Evolutionary conservation across 2,329 filamentous ascomycete genomes (phyloP).

Genomic region (Pleoardoris graminearum): DNA sequence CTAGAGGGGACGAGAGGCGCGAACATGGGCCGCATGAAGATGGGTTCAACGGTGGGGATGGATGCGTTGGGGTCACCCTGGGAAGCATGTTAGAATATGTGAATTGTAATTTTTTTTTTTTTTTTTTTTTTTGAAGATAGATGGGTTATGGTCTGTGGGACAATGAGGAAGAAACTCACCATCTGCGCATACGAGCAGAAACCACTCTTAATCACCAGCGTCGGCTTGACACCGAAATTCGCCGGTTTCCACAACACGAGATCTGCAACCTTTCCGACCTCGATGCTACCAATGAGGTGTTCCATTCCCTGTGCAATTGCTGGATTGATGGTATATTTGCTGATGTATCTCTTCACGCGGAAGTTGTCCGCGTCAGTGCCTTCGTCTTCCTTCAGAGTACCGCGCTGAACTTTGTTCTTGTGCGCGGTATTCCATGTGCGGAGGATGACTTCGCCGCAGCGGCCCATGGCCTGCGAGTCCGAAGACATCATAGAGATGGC

Average conservation of each 20-base stretch:
- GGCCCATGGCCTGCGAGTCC: slow-evolving; percentile 95
- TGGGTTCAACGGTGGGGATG: slow-evolving; percentile 85
- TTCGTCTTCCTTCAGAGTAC: slow-evolving; percentile 73
- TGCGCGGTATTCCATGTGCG: slow-evolving; percentile 97
- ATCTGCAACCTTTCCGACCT: slow-evolving; percentile 88
- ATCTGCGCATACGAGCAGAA: slow-evolving; percentile 83
- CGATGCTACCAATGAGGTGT: slow-evolving; percentile 83
- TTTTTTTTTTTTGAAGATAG: no score
- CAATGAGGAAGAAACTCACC: slow-evolving; percentile 63
- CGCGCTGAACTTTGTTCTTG: slow-evolving; percentile 91
- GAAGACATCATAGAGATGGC: slow-evolving; percentile 98
- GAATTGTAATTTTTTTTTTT: no score
- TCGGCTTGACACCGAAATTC: slow-evolving; percentile 86
- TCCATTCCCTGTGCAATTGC: slow-evolving; percentile 88
- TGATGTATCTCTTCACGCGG: slow-evolving; percentile 87
- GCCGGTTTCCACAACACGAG: slow-evolving; percentile 83
- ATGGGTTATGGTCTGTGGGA: no score
- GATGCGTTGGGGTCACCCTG: slow-evolving; percentile 56
- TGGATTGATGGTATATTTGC: slow-evolving; percentile 96
- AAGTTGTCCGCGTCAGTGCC: slow-evolving; percentile 84
- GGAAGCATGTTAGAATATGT: no score
- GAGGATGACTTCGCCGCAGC: slow-evolving; percentile 89
- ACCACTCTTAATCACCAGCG: slow-evolving; percentile 80
- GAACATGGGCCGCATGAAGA: slow-evolving; percentile 86
- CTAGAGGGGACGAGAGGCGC: slow-evolving; percentile 71